Evolutionary conservation across 805 yeast species (phyloP).

Genomic region (Metahyphopichia silvanorum): DNA sequence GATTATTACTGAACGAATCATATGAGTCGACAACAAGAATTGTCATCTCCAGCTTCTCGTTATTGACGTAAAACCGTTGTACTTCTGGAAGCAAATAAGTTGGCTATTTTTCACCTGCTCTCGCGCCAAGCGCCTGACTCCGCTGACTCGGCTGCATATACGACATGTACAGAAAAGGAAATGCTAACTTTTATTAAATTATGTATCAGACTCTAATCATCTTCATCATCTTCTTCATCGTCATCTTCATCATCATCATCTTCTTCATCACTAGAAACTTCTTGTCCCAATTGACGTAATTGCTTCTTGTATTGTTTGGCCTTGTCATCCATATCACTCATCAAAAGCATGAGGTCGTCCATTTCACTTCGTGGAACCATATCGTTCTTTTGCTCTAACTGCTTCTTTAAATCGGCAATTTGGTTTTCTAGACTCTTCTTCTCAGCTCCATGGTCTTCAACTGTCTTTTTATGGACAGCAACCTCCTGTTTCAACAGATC

Average conservation of each 20-base stretch:
- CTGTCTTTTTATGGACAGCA: background rate
- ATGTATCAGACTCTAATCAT: slow-evolving; percentile 9
- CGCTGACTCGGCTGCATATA: no score
- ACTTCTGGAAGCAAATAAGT: no score
- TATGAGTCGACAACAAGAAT: slow-evolving; percentile 85
- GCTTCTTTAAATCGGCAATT: slow-evolving; percentile 6
- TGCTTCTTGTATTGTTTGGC: slow-evolving; percentile 53
- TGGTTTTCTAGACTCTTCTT: no score
- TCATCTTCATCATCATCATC: slow-evolving; percentile 64
- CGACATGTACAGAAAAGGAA: no score
- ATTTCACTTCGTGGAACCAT: slow-evolving; percentile 50
- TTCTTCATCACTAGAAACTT: slow-evolving; percentile 69
- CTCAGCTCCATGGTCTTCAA: no score
- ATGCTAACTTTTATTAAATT: background rate
- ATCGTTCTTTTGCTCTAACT: slow-evolving; percentile 7
- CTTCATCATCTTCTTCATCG: slow-evolving; percentile 41
- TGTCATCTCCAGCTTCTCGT: no score
- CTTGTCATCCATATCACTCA: slow-evolving; percentile 74
- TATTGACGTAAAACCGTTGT: no score
- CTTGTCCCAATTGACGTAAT: slow-evolving; percentile 52
- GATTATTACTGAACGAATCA: slow-evolving; percentile 90
- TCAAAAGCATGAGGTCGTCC: slow-evolving; percentile 73
- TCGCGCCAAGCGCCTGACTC: no score
- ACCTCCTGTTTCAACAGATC: slow-evolving; percentile 3
- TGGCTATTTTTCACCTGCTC: no score